phyloP scores from a whole-genome alignment of 192 early-diverging fungal species.

The Gamsiella multidivaricata region DNA sequence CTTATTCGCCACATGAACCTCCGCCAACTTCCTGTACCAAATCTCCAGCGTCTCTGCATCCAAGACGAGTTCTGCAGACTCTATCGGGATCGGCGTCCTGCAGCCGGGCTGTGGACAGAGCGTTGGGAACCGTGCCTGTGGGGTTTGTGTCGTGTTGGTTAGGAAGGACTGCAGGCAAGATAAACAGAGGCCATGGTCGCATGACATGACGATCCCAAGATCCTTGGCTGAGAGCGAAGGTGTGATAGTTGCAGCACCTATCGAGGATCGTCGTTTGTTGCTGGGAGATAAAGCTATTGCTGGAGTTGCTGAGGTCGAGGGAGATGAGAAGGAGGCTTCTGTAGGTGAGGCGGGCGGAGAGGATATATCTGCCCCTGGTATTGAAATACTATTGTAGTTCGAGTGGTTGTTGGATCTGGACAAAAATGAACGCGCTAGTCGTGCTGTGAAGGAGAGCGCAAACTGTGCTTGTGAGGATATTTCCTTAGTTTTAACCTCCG shows the following conservation, averaged over 20 bases:
- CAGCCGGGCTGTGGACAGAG: slow-evolving; percentile 42
- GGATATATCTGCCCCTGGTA: slow-evolving; percentile 7
- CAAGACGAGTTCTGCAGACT: slow-evolving; percentile 45
- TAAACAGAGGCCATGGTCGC: slow-evolving; percentile 47
- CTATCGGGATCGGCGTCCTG: slow-evolving; percentile 42
- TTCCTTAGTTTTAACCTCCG: neutral
- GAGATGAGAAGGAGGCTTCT: neutral
- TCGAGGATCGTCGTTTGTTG: neutral
- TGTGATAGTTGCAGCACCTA: slow-evolving; percentile 5
- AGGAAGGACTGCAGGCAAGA: slow-evolving; percentile 43
- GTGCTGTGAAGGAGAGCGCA: slow-evolving; percentile 21
- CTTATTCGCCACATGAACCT: slow-evolving; percentile 50
- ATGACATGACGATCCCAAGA: slow-evolving; percentile 40
- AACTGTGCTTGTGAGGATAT: slow-evolving; percentile 23
- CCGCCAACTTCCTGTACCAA: slow-evolving; percentile 49
- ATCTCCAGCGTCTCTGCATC: slow-evolving; percentile 25
- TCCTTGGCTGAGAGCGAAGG: slow-evolving; percentile 45
- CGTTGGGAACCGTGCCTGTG: slow-evolving; percentile 33
- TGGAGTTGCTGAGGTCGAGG: neutral
- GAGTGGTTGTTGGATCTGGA: neutral
- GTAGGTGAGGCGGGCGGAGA: neutral
- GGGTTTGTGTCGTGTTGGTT: slow-evolving; percentile 27
- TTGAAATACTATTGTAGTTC: neutral
- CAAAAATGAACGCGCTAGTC: slow-evolving; percentile 36
- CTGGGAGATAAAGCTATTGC: neutral